phyloP scores from a whole-genome alignment of 345 rosid species.

The Trapa incisa region DNA sequence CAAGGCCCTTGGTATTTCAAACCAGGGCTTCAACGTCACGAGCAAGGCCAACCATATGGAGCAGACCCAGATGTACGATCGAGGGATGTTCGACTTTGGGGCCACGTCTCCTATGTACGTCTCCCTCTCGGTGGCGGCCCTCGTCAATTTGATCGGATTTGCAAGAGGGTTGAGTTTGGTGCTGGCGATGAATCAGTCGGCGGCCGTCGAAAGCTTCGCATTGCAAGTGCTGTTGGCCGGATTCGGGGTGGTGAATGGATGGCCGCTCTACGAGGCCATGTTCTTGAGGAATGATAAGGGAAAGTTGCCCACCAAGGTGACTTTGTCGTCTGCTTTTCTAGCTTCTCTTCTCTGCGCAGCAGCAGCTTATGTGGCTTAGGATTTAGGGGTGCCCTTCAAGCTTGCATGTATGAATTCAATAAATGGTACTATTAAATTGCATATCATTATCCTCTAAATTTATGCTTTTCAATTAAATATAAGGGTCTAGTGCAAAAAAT shows the following conservation, averaged over 20 bases:
- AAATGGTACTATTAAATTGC: too few relatives aligned
- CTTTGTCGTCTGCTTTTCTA: constrained; percentile 17
- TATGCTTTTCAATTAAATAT: too few relatives aligned
- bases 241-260: constrained; percentile 32
- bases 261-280: constrained; percentile 55
- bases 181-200: neutral
- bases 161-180: constrained; percentile 11
- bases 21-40: constrained; percentile 40
- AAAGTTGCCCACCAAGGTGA: constrained; percentile 25
- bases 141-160: constrained; percentile 37
- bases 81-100: constrained; percentile 53
- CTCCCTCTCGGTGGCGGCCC: constrained; percentile 27
- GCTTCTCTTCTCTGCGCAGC: constrained; percentile 15
- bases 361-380: neutral
- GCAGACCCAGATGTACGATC: constrained; percentile 39
- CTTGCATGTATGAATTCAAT: too few relatives aligned
- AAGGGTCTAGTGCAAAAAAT: too few relatives aligned
- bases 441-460: too few relatives aligned
- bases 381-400: too few relatives aligned
- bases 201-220: constrained; percentile 10
- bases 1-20: constrained; percentile 31
- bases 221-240: constrained; percentile 34
- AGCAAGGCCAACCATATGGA: constrained; percentile 43
- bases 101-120: constrained; percentile 43
- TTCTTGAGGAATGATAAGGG: constrained; percentile 46